A percentile compares a stretch with the other conserved stretches of the same genome.
phyloP scores from a whole-genome alignment of 148 eudicot species.

The Gaultheria prostrata region DNA sequence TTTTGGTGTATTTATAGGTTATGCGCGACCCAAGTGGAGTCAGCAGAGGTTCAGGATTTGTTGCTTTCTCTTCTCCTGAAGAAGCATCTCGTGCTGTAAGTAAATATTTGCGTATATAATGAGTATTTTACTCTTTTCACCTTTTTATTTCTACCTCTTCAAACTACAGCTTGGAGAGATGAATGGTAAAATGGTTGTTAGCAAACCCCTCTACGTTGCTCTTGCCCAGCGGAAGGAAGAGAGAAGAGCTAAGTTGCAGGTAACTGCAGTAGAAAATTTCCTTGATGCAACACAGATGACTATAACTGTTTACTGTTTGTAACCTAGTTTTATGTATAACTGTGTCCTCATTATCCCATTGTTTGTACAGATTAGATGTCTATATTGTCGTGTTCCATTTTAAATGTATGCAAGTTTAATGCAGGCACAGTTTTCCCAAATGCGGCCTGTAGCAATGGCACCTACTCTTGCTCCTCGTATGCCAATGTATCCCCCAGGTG shows the following conservation, averaged over 20 bases:
- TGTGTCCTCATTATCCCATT: too few relatives aligned
- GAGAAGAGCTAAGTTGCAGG: slow-evolving; percentile 84
- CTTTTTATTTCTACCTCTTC: background rate
- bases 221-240: slow-evolving; percentile 89
- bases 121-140: background rate
- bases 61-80: slow-evolving; percentile 69
- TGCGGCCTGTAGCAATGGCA: slow-evolving; percentile 76
- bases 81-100: slow-evolving; percentile 84
- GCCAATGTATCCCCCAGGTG: slow-evolving; percentile 90
- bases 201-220: slow-evolving; percentile 90
- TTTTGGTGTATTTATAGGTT: slow-evolving; percentile 36
- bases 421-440: slow-evolving; percentile 90
- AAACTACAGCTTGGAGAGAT: slow-evolving; percentile 63
- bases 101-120: slow-evolving; percentile 9
- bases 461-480: slow-evolving; percentile 74
- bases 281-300: background rate
- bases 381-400: background rate
- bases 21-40: slow-evolving; percentile 83
- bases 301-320: too few relatives aligned
- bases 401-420: background rate
- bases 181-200: slow-evolving; percentile 77
- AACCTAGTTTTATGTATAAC: too few relatives aligned
- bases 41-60: slow-evolving; percentile 81
- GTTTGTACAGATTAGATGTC: background rate
- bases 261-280: slow-evolving; percentile 12